phyloP scores from a whole-genome alignment of 2,329 filamentous ascomycete species.

The Huntiella savannae region DNA sequence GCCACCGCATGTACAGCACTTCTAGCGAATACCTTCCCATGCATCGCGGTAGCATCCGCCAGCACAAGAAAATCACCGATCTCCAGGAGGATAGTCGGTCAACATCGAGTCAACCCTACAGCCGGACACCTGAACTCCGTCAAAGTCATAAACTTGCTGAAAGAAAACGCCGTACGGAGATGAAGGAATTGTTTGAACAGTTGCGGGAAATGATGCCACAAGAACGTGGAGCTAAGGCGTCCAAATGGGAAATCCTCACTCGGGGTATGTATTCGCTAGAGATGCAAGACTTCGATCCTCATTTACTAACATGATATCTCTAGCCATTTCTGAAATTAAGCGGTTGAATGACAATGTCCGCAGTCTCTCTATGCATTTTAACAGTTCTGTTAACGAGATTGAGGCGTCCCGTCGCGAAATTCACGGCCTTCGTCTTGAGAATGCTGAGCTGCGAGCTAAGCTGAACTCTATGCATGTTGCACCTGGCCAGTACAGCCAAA shows the following conservation, averaged over 20 bases:
- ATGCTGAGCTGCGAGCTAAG: constrained; percentile 26
- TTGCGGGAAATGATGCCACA: constrained; percentile 61
- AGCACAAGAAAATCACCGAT: constrained; percentile 52
- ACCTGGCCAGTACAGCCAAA: constrained; percentile 9
- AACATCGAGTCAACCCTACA: constrained; percentile 53
- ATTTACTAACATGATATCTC: constrained; percentile 4
- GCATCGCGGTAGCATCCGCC: constrained; percentile 53
- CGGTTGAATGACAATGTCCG: constrained; percentile 32
- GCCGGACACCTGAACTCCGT: constrained; percentile 60
- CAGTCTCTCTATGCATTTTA: constrained; percentile 26
- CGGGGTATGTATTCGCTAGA: constrained; percentile 41
- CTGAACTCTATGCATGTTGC: constrained; percentile 11
- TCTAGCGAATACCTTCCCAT: constrained; percentile 37
- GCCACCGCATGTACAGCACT: constrained; percentile 26
- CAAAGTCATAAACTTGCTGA: constrained; percentile 75
- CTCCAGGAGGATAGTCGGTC: constrained; percentile 34
- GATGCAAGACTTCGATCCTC: background rate
- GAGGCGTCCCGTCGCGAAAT: constrained; percentile 32
- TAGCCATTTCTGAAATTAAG: constrained; percentile 44
- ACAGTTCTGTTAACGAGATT: constrained; percentile 23
- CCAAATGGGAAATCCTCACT: constrained; percentile 76
- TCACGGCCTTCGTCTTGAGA: constrained; percentile 27
- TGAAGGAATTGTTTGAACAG: constrained; percentile 75
- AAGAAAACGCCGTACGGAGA: constrained; percentile 65
- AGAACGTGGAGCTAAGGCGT: constrained; percentile 65